Base-by-base conservation (phyloP, 2,329 filamentous ascomycete genomes). In the Cadophora gregata region DNA sequence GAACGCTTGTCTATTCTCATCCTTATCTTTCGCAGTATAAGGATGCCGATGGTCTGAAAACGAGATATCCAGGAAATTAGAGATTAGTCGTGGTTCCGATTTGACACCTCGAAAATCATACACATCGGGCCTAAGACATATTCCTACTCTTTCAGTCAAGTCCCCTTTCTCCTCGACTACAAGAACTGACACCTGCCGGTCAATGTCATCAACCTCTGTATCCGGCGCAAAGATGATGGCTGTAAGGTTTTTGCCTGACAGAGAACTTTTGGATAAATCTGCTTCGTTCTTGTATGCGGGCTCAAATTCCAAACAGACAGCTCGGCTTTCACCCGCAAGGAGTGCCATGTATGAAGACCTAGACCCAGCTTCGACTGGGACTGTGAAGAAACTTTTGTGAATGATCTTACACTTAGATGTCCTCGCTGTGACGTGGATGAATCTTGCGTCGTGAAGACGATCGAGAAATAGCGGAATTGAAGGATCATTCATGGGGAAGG, bases 351-450 rank as follows among this genome's bases (percentile, higher is more conserved):
- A 56, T 56, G 51, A 31, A 21, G 51, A 24, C 36, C 29, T 16
- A 24, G n/a, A 3, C 10, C 10, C 27, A 36, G 1, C 6, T 4
- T 33, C 9, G 29, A 12, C 31, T 19, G 9, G 33, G 12, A 2
- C 29, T 12, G 1, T 12, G 21, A 21, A n/a, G 1, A 8, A 14
- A 10, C 3, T 14, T 27, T 16, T 4, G 33, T n/a, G 25, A 21
- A 47, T 12, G 12, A 59, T 47, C 21, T 59, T n/a, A 8, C 56
- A 59, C 14, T 36, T 12, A 2, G 56, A 24, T 3, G 33, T 42
- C 24, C 10, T 47, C 29, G 56, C 36, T 31, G 56, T 59, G 33
- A 59, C 25, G 31, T 47, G 36, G 42, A 59, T 59, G 19, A 27
- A 59, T 5, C 27, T 45, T 9, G 25, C 12, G 56, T 59, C 36